Base-by-base conservation (phyloP, 306 rosid genomes). In the Sicyos edulis region DNA sequence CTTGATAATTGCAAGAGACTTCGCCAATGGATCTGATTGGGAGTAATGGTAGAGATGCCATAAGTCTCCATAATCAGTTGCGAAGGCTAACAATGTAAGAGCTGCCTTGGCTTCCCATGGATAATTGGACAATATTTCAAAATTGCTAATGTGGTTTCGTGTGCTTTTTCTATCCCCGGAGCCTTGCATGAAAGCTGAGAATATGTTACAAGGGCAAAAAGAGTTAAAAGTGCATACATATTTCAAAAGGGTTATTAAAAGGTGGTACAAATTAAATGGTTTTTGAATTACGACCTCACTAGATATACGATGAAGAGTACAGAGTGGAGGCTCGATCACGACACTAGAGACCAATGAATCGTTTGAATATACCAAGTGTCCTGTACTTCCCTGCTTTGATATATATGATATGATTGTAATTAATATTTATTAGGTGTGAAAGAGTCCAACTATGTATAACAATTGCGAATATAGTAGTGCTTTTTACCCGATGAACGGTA, bases 81-180 rank as follows among this genome's bases (percentile, higher is more conserved):
- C 64, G 17, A 71, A 71, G 8, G 75, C 75, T 5, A 20, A 6
- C 24, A 71, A 15, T 1, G 75, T 71, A 1, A 71, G 75, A 11
- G 50, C 75, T 52, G 75, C 75, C 63, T 71, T 71, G 47, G 75
- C 75, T 15, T 65, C 71, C 71, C 71, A 65, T 44, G 71, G 71
- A 20, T 65, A 65, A 44, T 44, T 17, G 0, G 11, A 20, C 37
- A 72, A 12, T 57, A 53, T 17, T 12, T 52, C 19, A 9, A 71
- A n/a, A 71, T 71, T 34, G 32, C 22, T 17, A 71, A 0, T 14
- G 75, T 52, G 6, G 75, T 71, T 4, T 60, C 67, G 20, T 60
- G 67, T 60, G 67, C 47, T 60, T 60, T 60, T 1, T 60, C 47
- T 29, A 60, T 32, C 47, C 67, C 67, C 2, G 67, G 6, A 15